Evolutionary conservation across 495 filamentous ascomycete species (phyloP).

Genomic region (Xylaria longipes): DNA sequence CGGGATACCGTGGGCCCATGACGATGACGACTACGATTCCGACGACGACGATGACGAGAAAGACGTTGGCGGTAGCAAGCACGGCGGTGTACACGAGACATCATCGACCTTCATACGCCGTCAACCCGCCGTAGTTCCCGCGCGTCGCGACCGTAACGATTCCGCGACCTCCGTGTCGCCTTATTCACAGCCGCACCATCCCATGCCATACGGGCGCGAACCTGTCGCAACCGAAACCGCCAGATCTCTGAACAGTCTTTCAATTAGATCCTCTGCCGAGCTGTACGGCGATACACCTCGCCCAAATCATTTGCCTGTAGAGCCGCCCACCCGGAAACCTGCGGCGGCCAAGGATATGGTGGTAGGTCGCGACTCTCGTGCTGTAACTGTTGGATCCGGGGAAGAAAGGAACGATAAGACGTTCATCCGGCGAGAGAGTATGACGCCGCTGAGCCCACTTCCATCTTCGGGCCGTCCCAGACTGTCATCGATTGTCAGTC

Average conservation of each 20-base stretch:
- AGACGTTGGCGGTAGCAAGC: background rate
- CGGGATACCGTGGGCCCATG: slow-evolving; percentile 11
- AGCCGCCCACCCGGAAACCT: slow-evolving; percentile 9
- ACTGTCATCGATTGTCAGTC: slow-evolving; percentile 22
- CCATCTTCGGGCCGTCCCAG: background rate
- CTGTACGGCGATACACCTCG: background rate
- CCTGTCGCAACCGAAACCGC: background rate
- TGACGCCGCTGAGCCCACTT: slow-evolving; percentile 29
- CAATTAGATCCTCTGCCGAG: background rate
- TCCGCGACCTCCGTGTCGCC: slow-evolving; percentile 16
- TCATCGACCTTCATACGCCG: slow-evolving; percentile 22
- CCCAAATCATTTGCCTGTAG: slow-evolving; percentile 2
- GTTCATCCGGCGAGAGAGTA: slow-evolving; percentile 45
- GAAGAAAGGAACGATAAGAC: slow-evolving; percentile 52
- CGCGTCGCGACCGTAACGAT: slow-evolving; percentile 21
- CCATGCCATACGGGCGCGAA: slow-evolving; percentile 4
- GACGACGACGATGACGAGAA: slow-evolving; percentile 11
- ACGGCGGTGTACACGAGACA: slow-evolving; percentile 17
- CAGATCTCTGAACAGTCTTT: background rate
- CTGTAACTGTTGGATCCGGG: slow-evolving; percentile 41
- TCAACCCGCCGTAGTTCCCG: background rate
- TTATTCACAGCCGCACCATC: slow-evolving; percentile 20
- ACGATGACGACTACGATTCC: slow-evolving; percentile 23
- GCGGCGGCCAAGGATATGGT: background rate
- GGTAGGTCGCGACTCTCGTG: slow-evolving; percentile 16